phyloP scores from a whole-genome alignment of 305 asterid species.

The Coffea humblotiana region DNA sequence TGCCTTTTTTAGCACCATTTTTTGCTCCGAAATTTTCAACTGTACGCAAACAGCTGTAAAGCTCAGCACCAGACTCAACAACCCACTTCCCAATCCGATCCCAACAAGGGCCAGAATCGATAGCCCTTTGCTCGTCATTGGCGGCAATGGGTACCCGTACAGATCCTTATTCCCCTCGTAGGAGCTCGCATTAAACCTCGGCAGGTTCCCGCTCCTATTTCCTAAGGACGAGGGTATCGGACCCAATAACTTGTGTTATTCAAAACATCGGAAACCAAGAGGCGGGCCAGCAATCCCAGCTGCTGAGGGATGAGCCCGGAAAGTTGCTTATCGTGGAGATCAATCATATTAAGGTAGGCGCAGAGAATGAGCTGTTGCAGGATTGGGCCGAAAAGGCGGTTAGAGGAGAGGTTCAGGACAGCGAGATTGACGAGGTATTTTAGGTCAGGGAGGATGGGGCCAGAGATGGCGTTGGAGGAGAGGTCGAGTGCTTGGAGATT shows the following conservation, averaged over 20 bases:
- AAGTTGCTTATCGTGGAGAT: slow-evolving; percentile 71
- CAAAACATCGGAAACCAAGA: slow-evolving; percentile 76
- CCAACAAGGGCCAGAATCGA: slow-evolving; percentile 77
- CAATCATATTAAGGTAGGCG: slow-evolving; percentile 86
- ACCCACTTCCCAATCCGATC: slow-evolving; percentile 95
- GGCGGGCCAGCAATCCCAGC: slow-evolving; percentile 66
- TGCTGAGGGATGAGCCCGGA: slow-evolving; percentile 76
- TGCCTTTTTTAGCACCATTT: slow-evolving; percentile 63
- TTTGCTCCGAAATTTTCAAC: slow-evolving; percentile 73
- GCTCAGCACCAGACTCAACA: slow-evolving; percentile 74
- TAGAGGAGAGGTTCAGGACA: slow-evolving; percentile 77
- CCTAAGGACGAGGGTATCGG: slow-evolving; percentile 69
- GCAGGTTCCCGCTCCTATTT: slow-evolving; percentile 63
- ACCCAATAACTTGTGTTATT: slow-evolving; percentile 67
- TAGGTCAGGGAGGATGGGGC: slow-evolving; percentile 69
- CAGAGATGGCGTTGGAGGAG: slow-evolving; percentile 69
- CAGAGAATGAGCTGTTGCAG: slow-evolving; percentile 72
- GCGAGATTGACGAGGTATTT: slow-evolving; percentile 79
- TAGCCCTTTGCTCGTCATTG: slow-evolving; percentile 66
- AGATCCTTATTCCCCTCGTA: slow-evolving; percentile 76
- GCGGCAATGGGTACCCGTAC: slow-evolving; percentile 78
- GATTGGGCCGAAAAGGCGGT: slow-evolving; percentile 64
- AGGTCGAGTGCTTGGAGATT: slow-evolving; percentile 90
- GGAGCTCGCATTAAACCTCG: slow-evolving; percentile 80
- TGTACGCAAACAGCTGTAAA: slow-evolving; percentile 81